Conservation (phyloP, 768 basidiomycete species). For the Cyclocybe cylindracea region DNA sequence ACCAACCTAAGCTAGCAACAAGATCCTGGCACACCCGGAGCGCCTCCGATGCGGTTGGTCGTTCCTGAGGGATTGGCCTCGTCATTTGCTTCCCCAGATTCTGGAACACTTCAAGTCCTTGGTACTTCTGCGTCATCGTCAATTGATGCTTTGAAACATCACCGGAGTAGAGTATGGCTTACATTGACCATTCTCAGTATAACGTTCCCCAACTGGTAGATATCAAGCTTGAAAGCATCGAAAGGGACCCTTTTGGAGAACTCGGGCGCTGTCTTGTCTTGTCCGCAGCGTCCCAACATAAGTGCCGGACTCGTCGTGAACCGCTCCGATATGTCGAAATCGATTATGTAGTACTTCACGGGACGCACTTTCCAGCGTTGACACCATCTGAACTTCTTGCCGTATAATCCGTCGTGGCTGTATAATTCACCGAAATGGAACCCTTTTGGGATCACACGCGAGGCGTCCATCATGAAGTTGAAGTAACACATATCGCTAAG, state of each 20-base stretch:
- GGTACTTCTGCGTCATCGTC: too few species aligned
- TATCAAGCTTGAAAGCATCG: constrained; percentile 30
- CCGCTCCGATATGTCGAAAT: constrained; percentile 22
- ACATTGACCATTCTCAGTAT: constrained; percentile 8
- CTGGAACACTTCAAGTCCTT: too few species aligned
- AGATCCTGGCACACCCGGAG: too few species aligned
- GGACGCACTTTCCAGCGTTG: constrained; percentile 2
- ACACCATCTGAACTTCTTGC: background rate
- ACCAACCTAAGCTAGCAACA: too few species aligned
- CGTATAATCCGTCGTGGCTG: background rate
- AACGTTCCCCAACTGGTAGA: constrained; percentile 25
- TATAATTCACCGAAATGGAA: constrained; percentile 10
- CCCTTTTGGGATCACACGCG: constrained; percentile 13
- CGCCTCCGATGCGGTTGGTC: too few species aligned
- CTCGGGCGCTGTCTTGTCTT: constrained; percentile 24
- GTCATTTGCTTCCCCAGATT: too few species aligned
- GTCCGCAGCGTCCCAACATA: constrained; percentile 14
- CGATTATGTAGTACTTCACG: constrained; percentile 27
- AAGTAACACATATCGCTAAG: constrained; percentile 20
- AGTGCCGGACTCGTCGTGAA: background rate
- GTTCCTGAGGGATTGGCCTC: too few species aligned
- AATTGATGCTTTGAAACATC: too few species aligned
- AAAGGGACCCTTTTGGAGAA: constrained; percentile 19
- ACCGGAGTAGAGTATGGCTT: background rate
- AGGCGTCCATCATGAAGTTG: constrained; percentile 19